Evolutionary conservation across 495 filamentous ascomycete species (phyloP), one percentile per base, ranked within the genome.

Genomic region (Aspergillus sclerotiicarbonarius): DNA sequence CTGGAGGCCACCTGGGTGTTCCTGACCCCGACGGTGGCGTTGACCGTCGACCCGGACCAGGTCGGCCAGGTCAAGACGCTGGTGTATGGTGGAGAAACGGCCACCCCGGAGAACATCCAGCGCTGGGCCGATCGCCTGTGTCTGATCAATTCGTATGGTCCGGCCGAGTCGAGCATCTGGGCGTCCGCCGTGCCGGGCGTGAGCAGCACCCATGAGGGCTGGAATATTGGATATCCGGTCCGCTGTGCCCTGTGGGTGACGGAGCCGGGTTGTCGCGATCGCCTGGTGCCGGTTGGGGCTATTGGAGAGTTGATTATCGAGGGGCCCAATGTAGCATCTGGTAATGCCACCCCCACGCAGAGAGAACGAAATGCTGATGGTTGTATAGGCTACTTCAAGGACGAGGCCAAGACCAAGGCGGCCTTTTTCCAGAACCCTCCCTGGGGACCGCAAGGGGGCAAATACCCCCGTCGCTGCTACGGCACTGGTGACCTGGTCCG

Each of bases 281-380:
- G 57, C 8, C 65, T 77, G 9, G 58, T 65, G 9, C 74, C 77
- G 9, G 62, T 80, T 19, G 79, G 79, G 10, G 61, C 62, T 9
- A 60, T 73, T 15, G 78, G 78, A 7, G 79, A 81, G 56, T 58
- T 82, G 10, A 56, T 77, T 13, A 59, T 82, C 16, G 69, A 77
- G 55, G 77, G 79, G 0, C 71, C 71, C 16, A 65, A 68, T 5
- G 57, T 82, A 10, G 76, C 67, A 9, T 54, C 63, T 20, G n/a
- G n/a, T n/a, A n/a, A n/a, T n/a, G n/a, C n/a, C n/a, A n/a, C n/a
- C n/a, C n/a, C n/a, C n/a, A n/a, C n/a, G n/a, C n/a, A n/a, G n/a
- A n/a, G n/a, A n/a, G n/a, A n/a, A n/a, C n/a, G n/a, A n/a, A n/a
- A n/a, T n/a, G n/a, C n/a, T n/a, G n/a, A n/a, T n/a, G n/a, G n/a